Evolutionary conservation across 2,329 filamentous ascomycete species (phyloP), one percentile per base, ranked within the genome.

Genomic region (Diaporthe vaccinii): DNA sequence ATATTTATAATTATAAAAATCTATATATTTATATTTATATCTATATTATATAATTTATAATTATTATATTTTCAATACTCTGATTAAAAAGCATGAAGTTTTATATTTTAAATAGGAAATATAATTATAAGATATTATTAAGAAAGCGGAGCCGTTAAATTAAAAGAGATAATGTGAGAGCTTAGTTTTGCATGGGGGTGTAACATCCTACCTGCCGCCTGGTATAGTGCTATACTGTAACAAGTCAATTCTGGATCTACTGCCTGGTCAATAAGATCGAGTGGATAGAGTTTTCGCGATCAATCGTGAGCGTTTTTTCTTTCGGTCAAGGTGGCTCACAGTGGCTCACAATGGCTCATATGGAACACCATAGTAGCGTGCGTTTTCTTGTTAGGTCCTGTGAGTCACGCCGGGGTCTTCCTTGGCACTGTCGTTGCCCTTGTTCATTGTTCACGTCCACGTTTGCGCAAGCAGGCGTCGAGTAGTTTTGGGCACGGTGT

Each of bases 341-440:
- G 22, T 68, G 65, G 65, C 65, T 68, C 65, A 68, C 34, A 22
- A 68, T 68, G 65, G 46, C 65, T 68, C 65, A 53, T 39, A 15
- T 7, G 4, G 15, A 22, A 36, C 22, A 53, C 4, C 34, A 36
- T 31, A 10, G 6, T 12, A 39, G 22, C 9, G 20, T n/a, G 62
- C 39, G 46, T 10, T 3, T 36, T 36, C 44, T 4, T 25, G 22
- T 51, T 28, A 8, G 6, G 7, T n/a, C 12, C 22, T 20, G 44
- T 68, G 65, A 55, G 65, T 69, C 65, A 69, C n/a, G 49, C 49
- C 49, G 34, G 65, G 65, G 49, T 51, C 7, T 8, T 49, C 31
- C 62, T 67, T 65, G 61, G 61, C 25, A 49, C 12, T 1, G 28
- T 51, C 20, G 14, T 39, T 20, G 46, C 49, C 65, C 46, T 39